A percentile compares a stretch with the other conserved stretches of the same genome.
Evolutionary conservation across 2,329 filamentous ascomycete species (phyloP).

Genomic region (Monosporascus sp.): DNA sequence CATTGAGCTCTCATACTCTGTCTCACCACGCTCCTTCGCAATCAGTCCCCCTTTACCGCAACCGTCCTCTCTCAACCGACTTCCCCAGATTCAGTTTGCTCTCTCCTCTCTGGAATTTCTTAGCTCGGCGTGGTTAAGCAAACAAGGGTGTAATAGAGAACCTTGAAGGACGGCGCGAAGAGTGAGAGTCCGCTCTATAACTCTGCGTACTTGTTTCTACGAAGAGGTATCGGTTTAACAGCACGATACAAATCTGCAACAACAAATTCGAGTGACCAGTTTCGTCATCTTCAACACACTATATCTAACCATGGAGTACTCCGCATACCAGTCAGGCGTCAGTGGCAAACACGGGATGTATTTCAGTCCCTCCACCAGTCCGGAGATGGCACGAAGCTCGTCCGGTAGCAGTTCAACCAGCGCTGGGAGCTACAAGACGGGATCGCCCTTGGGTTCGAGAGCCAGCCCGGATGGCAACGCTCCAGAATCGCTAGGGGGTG

Average conservation of each 20-base stretch:
- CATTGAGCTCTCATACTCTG: neutral
- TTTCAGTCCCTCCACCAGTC: slow-evolving; percentile 9
- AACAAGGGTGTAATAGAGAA: neutral
- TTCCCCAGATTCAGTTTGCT: neutral
- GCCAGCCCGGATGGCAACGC: slow-evolving; percentile 1
- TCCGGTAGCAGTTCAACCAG: slow-evolving; percentile 13
- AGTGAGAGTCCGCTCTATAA: neutral
- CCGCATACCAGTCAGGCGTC: slow-evolving; percentile 5
- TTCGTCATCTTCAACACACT: neutral
- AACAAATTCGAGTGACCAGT: neutral
- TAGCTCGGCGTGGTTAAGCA: neutral
- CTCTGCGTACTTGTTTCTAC: neutral
- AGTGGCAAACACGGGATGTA: slow-evolving; percentile 8
- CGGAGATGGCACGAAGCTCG: slow-evolving; percentile 15
- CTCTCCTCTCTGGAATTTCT: neutral
- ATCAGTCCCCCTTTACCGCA: neutral
- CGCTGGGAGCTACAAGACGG: slow-evolving; percentile 8
- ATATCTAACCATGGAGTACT: slow-evolving; percentile 4
- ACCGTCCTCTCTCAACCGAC: neutral
- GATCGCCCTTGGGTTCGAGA: slow-evolving; percentile 7
- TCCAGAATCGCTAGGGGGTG: neutral
- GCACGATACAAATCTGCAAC: neutral
- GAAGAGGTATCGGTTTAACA: neutral
- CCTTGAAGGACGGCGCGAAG: neutral
- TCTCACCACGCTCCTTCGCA: neutral